Base-by-base conservation (phyloP, 805 yeast species). In the Hanseniaspora mollemarum region DNA sequence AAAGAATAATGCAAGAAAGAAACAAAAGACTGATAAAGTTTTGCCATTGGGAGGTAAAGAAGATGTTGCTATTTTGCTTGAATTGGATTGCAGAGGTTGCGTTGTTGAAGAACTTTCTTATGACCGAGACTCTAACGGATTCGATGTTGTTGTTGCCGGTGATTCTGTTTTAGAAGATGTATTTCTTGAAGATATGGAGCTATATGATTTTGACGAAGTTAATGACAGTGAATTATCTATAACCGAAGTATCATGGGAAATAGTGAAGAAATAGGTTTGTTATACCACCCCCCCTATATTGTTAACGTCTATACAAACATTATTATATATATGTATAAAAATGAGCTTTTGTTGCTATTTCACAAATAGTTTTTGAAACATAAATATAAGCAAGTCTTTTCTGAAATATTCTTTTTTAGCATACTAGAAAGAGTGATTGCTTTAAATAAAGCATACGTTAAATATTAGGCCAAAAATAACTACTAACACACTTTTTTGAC, bases 151-250 rank as follows among this genome's bases (percentile, higher is more conserved):
- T 8, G 62, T 63, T 4, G 62, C 57, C 16, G 32, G 37, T 1
- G 55, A 64, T 56, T 60, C 60, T 28, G 60, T 59, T 22, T 53
- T 57, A 48, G 56, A 87, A 24, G 92, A 83, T 51, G 68, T 87
- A 26, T 19, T 3, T 9, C 10, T 48, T 18, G 75, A 71, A 33
- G 95, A 85, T 24, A 79, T 77, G 49, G 97, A 92, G 62, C 88
- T 95, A 88, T 92, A 81, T 62, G 98, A 92, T 59, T 92, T 88
- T 61, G 97, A 92, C 63, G 97, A 92, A 52, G 76, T 79, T 56
- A 80, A 83, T 7, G 76, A 78, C 12, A 76, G 70, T 39, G 96
- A 90, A 64, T 96, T 87, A 18, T 77, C 88, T 21, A 74, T 92
- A 15, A 78, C 83, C 1, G 88, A 85, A 2, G 70, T 79, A n/a